Base-by-base conservation (phyloP, 352 stramenopile genomes). In the Blastocystis sp. region DNA sequence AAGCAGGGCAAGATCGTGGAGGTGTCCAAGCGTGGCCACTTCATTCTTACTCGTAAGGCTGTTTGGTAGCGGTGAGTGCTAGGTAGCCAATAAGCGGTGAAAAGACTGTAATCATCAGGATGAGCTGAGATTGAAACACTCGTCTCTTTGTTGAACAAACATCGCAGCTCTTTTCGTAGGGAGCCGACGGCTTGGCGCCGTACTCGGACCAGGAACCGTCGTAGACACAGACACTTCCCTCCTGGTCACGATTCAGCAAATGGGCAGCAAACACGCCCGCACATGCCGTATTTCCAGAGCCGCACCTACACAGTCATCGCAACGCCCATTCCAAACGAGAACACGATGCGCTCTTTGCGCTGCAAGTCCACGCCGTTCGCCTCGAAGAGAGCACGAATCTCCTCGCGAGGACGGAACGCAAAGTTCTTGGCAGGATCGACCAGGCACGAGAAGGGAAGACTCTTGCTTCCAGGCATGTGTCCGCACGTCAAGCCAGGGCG, bases 1-100 rank as follows among this genome's bases (percentile, higher is more conserved):
- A 89, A 69, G 60, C 74, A 85, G 74, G 74, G 74, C 65, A 85
- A 85, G 74, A 85, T 85, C 33, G 74, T 85, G 24, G 74, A 85
- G 74, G 74, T 85, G 31, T 85, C 74, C 29, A 85, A 85, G 51
- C 74, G 74, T 67, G 74, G 74, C 65, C 74, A 85, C 61, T 85
- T 51, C 60, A 85, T 85, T 63, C 55, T 85, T 33, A 85, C 74
- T 63, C 74, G 74, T 85, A 29, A 16, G 19, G 26, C 6, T 69
- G 29, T 55, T 41, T 37, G 13, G 12, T 1, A 41, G 1, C 2
- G 21, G 1, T 85, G 35, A 85, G 24, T 1, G 3, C 9, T 85
- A 85, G 74, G 74, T 29, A 67, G 50, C 31, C 74, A 85, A 50
- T 85, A 85, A 85, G 16, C 45, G 45, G 41, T 63, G 13, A 77